Evolutionary conservation across 345 rosid species (phyloP), one percentile per base, ranked within the genome.

Genomic region (Salix udensis): DNA sequence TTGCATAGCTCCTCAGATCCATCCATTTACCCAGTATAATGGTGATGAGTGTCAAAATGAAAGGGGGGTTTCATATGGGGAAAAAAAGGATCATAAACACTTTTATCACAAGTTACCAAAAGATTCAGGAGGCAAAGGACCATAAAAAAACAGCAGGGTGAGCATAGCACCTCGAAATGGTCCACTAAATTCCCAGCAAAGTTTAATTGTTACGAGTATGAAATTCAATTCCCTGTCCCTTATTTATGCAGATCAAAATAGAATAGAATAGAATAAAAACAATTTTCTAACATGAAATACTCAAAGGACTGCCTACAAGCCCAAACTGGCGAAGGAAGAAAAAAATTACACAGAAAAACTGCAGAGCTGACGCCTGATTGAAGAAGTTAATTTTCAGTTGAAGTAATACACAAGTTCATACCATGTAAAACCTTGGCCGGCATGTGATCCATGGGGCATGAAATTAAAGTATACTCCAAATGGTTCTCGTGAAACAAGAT

Each of bases 351-450:
- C 53, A 28, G 39, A 42, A 6, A 34, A 75, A 40, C 65, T 61
- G 39, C 26, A 31, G 68, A 26, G 7, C 23, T 26, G 46, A 24
- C 18, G 46, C 44, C 36, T 40, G n/a, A 75, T 7, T 67, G 71
- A 24, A 34, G 28, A 52, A 66, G 62, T 46, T 7, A 44, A 64
- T 6, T 16, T 19, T 26, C 18, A 44, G 6, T 73, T 23, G 3
- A 65, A 24, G 16, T 11, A 30, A 30, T 42, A 6, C 23, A 15
- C 23, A 74, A 65, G 24, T 18, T 18, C 42, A 24, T 76, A 76
- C 78, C 78, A 55, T 53, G 73, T 24, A 70, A 55, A 48, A 36
- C 62, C 23, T 67, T 65, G 24, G 26, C 64, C 4, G 73, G 19
- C 23, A 46, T 64, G 23, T 19, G 19, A 46, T 68, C 78, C 78